Base-by-base conservation (phyloP, 1,284 basidiomycete genomes). In the Ganoderma lingzhi region DNA sequence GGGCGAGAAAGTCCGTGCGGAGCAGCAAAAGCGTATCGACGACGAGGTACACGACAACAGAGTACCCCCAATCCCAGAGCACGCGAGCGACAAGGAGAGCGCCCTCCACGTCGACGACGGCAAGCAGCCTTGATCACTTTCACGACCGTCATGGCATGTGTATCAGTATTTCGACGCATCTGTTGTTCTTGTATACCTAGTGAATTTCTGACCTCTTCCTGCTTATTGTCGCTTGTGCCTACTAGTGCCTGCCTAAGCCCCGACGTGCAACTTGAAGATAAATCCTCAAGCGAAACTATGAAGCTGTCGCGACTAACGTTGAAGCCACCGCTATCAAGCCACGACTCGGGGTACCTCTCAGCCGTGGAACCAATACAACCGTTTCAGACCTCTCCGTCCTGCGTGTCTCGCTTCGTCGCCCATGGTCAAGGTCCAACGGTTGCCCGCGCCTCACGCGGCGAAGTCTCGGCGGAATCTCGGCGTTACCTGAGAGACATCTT, bases 11-110 rank as follows among this genome's bases (percentile, higher is more conserved):
- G 73, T 82, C 10, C 76, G 79, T 55, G 82, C 76, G 56, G 75
- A 86, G 68, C 86, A 87, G 74, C 78, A 80, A 64, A 81, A 82
- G 68, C 82, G 84, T 30, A 82, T 87, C 17, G 82, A 83, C 71
- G 77, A 83, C 53, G 84, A 84, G 69, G 79, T 85, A 37, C 68
- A 73, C 10, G 75, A 77, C 32, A 73, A 73, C 62, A 67, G 63
- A 23, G 62, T 28, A 15, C 68, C 68, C 17, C 12, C 23, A 14
- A 63, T 70, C 30, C 17, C 68, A 42, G 69, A 70, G 30, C 35
- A n/a, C 56, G 68, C 71, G 53, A 72, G 74, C 64, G 74, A 76
- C 64, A 73, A 76, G 64, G 74, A 70, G 65, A 71, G 70, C 58
- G 70, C 73, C 3, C 55, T 69, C 30, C 73, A 78, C 44, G 62